Percentiles rank a stretch among this genome's conserved stretches.
Evolutionary conservation across 176 grass and related monocot genomes (phyloP).

Genomic region (Triticum timopheevii): DNA sequence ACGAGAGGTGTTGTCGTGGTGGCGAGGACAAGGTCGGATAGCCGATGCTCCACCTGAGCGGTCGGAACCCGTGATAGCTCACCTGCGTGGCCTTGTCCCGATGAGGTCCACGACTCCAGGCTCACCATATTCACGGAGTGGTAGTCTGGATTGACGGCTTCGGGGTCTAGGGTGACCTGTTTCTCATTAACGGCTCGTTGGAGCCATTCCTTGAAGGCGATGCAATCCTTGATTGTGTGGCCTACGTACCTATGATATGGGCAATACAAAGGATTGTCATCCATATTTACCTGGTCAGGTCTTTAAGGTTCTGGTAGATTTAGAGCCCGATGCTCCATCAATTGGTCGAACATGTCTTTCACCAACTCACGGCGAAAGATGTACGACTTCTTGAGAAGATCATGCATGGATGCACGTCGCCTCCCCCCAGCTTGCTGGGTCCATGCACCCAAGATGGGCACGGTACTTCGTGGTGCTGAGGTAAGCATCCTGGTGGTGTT

Average conservation of each 20-base stretch:
- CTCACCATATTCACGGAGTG: background rate
- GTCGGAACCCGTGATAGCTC: background rate
- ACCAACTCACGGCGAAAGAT: background rate
- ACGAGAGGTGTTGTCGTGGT: background rate
- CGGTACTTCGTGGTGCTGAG: background rate
- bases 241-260: background rate
- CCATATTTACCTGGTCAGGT: background rate
- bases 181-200: background rate
- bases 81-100: background rate
- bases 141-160: background rate
- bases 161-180: background rate
- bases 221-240: background rate
- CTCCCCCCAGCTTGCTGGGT: background rate
- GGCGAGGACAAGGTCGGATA: background rate
- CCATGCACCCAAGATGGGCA: background rate
- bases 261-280: background rate
- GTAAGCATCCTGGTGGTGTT: background rate
- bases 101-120: background rate
- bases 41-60: background rate
- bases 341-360: background rate
- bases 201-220: slow-evolving; percentile 2
- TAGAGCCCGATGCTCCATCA: background rate
- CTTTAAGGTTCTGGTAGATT: background rate
- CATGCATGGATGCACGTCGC: background rate
- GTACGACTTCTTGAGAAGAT: background rate